Evolutionary conservation across 2,329 filamentous ascomycete species (phyloP), one percentile per base, ranked within the genome.

Genomic region (Polytolypa hystricis): DNA sequence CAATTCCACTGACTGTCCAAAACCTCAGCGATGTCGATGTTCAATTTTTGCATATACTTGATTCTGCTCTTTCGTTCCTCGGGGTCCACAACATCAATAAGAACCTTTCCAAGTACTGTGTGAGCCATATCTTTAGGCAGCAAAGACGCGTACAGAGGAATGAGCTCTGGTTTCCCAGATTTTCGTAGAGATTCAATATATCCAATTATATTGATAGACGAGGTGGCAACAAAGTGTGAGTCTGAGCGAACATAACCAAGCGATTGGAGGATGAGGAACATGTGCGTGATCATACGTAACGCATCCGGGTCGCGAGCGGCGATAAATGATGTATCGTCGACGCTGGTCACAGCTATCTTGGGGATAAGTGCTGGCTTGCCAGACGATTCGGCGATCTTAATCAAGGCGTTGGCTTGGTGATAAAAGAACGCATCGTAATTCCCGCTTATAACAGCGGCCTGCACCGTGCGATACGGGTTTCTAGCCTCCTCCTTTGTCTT

Each of bases 111-210:
- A 33, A 98, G 69, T 11, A 80, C 79, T 37, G 77, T 72, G 47
- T 85, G 78, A 42, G 73, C 71, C 43, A 80, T 71, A 9, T 74
- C 65, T 5, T 69, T 63, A 7, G 74, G 69, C 9, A 98, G 67
- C 48, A 84, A 79, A 6, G 85, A 85, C 43, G 84, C 87, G 57
- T 98, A 98, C 1, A 93, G 66, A 1, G 91, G 87, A 38, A 94
- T 81, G 28, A 91, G 64, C 43, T 89, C 79, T 41, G 81, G 76
- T 37, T 91, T 74, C 21, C 77, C 75, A 11, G 75, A 74, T 31
- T 81, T 69, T 29, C 83, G 77, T 25, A 98, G 64, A 42, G 82
- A 79, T 48, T 82, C 81, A 38, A 93, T 81, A 55, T 96, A 96
- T 3, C 76, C 79, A 1, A 81, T 77, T 35, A 95, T 67, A 31